Evolutionary conservation across 306 rosid genomes (phyloP), one percentile per base, ranked within the genome.

Genomic region (Benincasa hispida): DNA sequence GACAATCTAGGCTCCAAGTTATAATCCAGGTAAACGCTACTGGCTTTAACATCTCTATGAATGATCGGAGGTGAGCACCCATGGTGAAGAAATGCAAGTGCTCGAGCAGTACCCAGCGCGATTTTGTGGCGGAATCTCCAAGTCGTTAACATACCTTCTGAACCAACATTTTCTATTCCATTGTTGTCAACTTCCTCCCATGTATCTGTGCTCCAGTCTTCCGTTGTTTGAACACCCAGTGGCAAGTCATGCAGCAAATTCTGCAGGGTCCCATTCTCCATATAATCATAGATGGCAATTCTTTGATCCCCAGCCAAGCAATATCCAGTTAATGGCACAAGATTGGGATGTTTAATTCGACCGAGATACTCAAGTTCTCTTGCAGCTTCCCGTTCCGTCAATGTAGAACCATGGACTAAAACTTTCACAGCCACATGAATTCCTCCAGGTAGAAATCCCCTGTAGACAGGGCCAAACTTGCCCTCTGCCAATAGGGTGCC

Each of bases 271-370:
- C 99, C 99, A 82, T 95, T 95, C 87, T 92, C 98, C 99, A 95
- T 95, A 83, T 95, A 92, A 78, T 95, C 99, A 84, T 95, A 95
- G 81, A 95, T 90, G 3, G 97, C 96, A 78, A 95, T 93, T 60
- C 98, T 88, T 61, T 95, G 99, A 74, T 95, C 99, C 56, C 99
- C 99, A 19, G 99, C 99, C 62, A 95, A 82, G 88, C 99, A 95
- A 84, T 90, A 95, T 72, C 99, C 99, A 18, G 97, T 92, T 81
- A 95, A 77, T 10, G 98, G 98, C 74, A 89, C 99, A 78, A 95
- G 98, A 83, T 95, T 95, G 0, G 96, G 93, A 82, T 95, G 99
- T 74, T 95, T 95, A 86, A 95, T 95, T 81, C 90, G 87, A 75
- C 99, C 99, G n/a, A 92, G 97, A 88, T 85, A 86, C 85, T 92